Conservation (phyloP, 768 basidiomycete species). For the Pholiota conissans region DNA sequence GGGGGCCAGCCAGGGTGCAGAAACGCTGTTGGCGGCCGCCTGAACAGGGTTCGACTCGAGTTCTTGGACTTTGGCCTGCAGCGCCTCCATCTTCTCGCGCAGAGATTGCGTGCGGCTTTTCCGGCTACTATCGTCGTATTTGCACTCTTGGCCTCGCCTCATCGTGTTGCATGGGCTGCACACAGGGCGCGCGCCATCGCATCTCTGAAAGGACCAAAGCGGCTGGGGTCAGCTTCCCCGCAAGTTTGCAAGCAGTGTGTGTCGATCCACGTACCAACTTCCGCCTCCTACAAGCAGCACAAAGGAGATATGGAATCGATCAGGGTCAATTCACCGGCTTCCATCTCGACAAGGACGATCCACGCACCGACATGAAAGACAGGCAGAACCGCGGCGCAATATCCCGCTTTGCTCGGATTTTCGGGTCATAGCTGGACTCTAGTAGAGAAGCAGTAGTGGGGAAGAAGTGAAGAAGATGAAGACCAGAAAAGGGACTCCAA, state of each 20-base stretch:
- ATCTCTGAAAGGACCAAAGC: conserved; percentile 42
- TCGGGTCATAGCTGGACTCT: conserved; percentile 17
- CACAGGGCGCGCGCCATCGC: conserved; percentile 56
- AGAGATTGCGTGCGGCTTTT: conserved; percentile 61
- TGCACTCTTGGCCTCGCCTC: conserved; percentile 50
- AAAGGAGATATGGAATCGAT: not conserved
- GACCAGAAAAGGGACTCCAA: not conserved
- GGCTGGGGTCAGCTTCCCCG: not conserved
- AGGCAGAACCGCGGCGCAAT: conserved; percentile 43
- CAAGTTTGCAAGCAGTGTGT: no score
- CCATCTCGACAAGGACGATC: not conserved
- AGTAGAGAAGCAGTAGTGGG: not conserved
- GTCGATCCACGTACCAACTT: conserved; percentile 38
- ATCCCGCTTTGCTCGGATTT: conserved; percentile 23
- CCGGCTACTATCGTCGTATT: conserved; percentile 60
- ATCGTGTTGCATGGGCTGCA: conserved; percentile 58
- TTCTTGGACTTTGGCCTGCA: conserved; percentile 54
- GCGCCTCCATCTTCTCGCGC: conserved; percentile 52
- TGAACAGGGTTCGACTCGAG: conserved; percentile 49
- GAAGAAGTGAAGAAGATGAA: not conserved
- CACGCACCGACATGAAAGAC: conserved; percentile 44
- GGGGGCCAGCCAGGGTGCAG: not conserved
- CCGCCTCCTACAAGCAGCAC: conserved; percentile 32
- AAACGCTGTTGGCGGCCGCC: not conserved
- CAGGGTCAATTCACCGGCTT: not conserved